phyloP scores from a whole-genome alignment of 108 stramenopile species.

The Aurantiochytrium sp. region DNA sequence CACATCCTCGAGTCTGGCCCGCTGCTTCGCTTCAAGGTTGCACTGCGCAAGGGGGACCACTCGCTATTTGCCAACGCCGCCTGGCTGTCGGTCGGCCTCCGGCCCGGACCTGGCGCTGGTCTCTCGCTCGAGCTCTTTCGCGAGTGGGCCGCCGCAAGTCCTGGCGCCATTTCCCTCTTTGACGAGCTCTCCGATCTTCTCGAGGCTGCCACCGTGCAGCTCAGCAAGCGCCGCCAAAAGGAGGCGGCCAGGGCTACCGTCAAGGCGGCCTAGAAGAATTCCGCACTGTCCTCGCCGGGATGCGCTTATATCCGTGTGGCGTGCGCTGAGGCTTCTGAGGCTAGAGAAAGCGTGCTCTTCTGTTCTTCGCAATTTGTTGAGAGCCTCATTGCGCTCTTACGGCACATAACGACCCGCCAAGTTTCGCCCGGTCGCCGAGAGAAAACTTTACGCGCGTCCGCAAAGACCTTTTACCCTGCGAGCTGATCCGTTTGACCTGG shows the following conservation, averaged over 20 bases:
- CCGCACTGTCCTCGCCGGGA: too few relatives aligned
- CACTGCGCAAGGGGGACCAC: not conserved
- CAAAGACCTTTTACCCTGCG: too few relatives aligned
- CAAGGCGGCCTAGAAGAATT: not conserved
- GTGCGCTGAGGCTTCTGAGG: too few relatives aligned
- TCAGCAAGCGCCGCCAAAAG: not conserved
- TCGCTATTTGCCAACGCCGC: not conserved
- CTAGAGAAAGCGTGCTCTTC: too few relatives aligned
- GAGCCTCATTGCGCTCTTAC: too few relatives aligned
- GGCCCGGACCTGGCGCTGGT: not conserved
- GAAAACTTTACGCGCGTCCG: too few relatives aligned
- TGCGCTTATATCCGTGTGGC: too few relatives aligned
- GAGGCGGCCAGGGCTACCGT: not conserved
- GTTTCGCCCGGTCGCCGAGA: too few relatives aligned
- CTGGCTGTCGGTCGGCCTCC: not conserved
- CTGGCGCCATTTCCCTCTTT: not conserved
- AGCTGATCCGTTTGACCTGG: too few relatives aligned
- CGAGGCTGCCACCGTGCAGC: not conserved
- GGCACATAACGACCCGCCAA: too few relatives aligned
- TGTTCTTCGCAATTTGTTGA: too few relatives aligned
- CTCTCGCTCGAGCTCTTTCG: not conserved
- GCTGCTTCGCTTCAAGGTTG: not conserved
- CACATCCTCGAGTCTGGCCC: not conserved
- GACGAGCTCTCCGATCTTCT: not conserved
- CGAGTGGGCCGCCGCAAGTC: not conserved